Conservation (phyloP, 768 basidiomycete species). For the Cyclocybe cylindracea region DNA sequence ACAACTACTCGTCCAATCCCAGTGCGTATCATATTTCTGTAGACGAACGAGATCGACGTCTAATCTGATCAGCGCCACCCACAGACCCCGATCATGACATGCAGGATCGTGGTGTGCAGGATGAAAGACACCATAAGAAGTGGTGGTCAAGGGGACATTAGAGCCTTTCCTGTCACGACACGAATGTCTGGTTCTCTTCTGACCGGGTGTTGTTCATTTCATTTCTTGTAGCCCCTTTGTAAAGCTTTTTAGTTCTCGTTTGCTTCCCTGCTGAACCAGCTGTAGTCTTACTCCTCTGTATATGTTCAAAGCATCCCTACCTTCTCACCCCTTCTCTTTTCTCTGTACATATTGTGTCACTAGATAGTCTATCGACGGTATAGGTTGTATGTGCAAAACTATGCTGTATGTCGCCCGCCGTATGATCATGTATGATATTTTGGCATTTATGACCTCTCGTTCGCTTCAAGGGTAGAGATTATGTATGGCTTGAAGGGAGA, state of each 20-base stretch:
- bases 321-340: not conserved
- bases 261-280: not conserved
- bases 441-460: too few relatives aligned
- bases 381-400: too few relatives aligned
- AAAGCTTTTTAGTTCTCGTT: constrained; percentile 3
- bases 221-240: constrained; percentile 3
- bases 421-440: too few relatives aligned
- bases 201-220: constrained; percentile 11
- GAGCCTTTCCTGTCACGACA: constrained; percentile 1
- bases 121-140: constrained; percentile 16
- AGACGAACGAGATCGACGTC: constrained; percentile 2
- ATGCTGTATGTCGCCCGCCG: too few relatives aligned
- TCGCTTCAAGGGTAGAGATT: too few relatives aligned
- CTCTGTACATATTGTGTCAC: not conserved
- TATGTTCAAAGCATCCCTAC: not conserved
- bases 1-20: constrained; percentile 10
- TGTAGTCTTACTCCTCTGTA: not conserved
- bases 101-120: constrained; percentile 10
- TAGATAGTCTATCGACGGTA: constrained; percentile 1
- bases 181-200: not conserved
- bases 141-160: constrained; percentile 15
- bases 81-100: constrained; percentile 11
- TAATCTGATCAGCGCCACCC: constrained; percentile 1
- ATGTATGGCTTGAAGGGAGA: too few relatives aligned
- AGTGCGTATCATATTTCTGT: constrained; percentile 8